Conservation (phyloP, 495 filamentous ascomycete genomes). For the Penicillium malachiteum region DNA sequence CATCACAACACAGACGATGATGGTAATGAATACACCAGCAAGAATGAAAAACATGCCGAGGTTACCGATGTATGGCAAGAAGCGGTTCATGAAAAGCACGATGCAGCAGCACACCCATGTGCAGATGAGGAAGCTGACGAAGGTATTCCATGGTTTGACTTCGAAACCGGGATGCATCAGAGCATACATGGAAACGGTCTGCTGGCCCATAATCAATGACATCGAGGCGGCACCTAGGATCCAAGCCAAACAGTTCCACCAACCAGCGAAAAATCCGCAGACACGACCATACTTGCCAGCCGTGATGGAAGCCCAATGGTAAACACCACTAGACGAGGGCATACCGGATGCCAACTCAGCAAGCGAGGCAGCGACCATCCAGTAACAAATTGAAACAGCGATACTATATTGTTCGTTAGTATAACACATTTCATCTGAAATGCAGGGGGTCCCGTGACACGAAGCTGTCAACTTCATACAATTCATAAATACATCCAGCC, state of each 20-base stretch:
- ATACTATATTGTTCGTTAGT: constrained; percentile 25
- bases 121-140: constrained; percentile 64
- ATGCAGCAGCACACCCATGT: constrained; percentile 64
- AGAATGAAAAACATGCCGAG: constrained; percentile 69
- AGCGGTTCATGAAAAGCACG: constrained; percentile 68
- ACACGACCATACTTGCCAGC: constrained; percentile 67
- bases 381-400: constrained; percentile 51
- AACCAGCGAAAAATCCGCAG: constrained; percentile 76
- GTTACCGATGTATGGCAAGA: constrained; percentile 64
- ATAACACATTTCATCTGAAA: not conserved
- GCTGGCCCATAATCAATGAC: constrained; percentile 64
- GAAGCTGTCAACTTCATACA: constrained; percentile 23
- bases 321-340: constrained; percentile 76
- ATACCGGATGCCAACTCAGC: constrained; percentile 77
- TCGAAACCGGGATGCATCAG: constrained; percentile 64
- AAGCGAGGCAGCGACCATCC: constrained; percentile 56
- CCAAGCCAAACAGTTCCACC: constrained; percentile 82
- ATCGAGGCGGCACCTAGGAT: constrained; percentile 62
- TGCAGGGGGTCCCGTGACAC: not conserved
- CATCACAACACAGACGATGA: constrained; percentile 75
- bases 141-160: constrained; percentile 70
- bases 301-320: constrained; percentile 81
- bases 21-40: constrained; percentile 65
- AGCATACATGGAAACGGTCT: constrained; percentile 68
- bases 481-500: constrained; percentile 53